Base-by-base conservation (phyloP, 1,284 basidiomycete genomes). In the Athelia psychrophila region DNA sequence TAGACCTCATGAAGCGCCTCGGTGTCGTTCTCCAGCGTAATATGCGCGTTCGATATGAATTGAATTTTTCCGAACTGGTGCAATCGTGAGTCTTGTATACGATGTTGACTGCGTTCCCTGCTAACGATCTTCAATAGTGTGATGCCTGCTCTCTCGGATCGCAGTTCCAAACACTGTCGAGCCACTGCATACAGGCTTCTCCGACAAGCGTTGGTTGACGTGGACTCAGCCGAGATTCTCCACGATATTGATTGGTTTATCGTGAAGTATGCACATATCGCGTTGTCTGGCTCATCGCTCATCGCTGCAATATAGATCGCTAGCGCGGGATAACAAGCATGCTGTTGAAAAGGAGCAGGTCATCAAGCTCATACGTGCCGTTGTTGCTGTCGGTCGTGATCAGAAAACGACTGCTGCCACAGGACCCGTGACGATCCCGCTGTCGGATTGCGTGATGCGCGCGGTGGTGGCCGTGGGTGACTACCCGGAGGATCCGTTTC, bases 391-490 rank as follows among this genome's bases (percentile, higher is more conserved):
- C 50, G 83, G 88, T 16, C 74, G 72, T 32, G 76, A 81, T 49
- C 68, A 75, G 48, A 71, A 72, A 19, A 67, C 69, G 19, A 22
- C n/a, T 9, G 67, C 74, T 25, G 72, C 71, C 40, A 71, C 74
- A 2, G 76, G 75, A 13, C 67, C 71, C 10, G 76, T 72, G 12
- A 60, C 62, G 2, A 73, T 90, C 8, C 86, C 84, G 23, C 67
- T 90, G 49, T 86, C 88, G 1, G 88, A 93, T 56, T 78, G 87
- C 6, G 77, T 97, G 40, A 84, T 96, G 71, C 84, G 97, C 30
- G 88, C 93, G 2, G 72, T 99, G 10, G 86, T 98, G 47, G 90
- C 94, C n/a, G 83, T 96, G 3, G 93, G 95, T 0, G 95, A 99
- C 65, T 91, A 95, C 53, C 76, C 83, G 3, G 96, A 99, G 56